Conservation (phyloP, 306 rosid genomes). For the Prunus mume region DNA sequence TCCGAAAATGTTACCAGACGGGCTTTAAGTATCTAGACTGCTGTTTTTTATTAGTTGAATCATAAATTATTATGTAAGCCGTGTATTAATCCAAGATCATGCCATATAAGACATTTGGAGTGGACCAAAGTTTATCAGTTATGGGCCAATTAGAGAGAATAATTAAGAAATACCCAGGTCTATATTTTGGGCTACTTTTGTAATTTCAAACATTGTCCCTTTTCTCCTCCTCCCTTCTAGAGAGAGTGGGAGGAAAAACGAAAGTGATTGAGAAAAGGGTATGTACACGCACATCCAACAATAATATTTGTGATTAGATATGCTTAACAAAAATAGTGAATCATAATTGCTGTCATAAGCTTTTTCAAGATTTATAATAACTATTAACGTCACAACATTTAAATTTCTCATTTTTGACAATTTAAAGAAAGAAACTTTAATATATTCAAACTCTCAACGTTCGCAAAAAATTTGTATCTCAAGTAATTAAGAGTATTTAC, state of each 20-base stretch:
- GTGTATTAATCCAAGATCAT: neutral
- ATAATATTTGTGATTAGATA: neutral
- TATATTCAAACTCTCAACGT: too few species aligned
- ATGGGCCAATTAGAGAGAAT: neutral
- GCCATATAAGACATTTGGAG: neutral
- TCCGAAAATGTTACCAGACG: too few species aligned
- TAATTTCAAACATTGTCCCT: neutral
- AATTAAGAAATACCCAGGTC: neutral
- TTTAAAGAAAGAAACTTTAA: too few species aligned
- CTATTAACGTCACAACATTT: too few species aligned
- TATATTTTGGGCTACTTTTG: neutral
- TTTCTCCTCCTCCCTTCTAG: neutral
- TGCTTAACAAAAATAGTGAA: neutral
- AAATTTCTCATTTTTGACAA: too few species aligned
- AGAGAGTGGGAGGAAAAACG: neutral
- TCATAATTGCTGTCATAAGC: too few species aligned
- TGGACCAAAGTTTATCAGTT: neutral
- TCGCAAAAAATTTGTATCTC: accelerated
- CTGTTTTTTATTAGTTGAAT: neutral
- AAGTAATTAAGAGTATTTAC: too few species aligned
- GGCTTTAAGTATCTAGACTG: neutral
- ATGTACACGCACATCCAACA: neutral
- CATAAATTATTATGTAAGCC: neutral
- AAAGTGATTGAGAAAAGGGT: neutral
- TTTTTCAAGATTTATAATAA: too few species aligned